These are phyloP conservation scores for Triticum turgidum DNA, from an alignment of 176 grass and related monocot species.

Conservation along the genomic window DNA sequence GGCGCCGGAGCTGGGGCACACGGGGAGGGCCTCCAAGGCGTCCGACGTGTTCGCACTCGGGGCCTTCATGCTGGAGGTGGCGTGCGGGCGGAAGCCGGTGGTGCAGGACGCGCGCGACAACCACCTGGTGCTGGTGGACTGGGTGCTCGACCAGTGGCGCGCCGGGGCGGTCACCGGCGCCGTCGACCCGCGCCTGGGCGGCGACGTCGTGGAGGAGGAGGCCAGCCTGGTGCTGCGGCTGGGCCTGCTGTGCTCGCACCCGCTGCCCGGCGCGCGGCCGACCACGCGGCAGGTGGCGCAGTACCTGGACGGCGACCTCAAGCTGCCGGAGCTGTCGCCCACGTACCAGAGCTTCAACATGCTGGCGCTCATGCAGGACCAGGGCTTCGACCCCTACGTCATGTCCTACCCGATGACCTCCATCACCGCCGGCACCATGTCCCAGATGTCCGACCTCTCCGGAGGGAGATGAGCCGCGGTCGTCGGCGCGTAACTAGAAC, in stretches of 20 bases:
- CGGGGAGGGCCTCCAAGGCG: conserved; percentile 56
- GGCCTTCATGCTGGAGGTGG: conserved; percentile 57
- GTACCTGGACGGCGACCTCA: conserved; percentile 50
- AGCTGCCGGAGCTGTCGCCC: conserved; percentile 51
- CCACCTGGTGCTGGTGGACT: conserved; percentile 51
- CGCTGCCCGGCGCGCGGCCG: conserved; percentile 32
- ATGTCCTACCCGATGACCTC: conserved; percentile 48
- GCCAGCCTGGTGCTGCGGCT: conserved; percentile 47
- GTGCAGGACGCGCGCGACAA: conserved; percentile 37
- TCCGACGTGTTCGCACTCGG: conserved; percentile 61
- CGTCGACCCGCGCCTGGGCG: conserved; percentile 30
- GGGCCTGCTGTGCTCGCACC: conserved; percentile 55
- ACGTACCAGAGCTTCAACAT: conserved; percentile 53
- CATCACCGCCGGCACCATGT: conserved; percentile 21
- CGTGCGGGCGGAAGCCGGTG: conserved; percentile 58
- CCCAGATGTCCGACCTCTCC: conserved; percentile 43
- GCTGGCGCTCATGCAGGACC: conserved; percentile 52
- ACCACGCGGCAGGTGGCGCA: conserved; percentile 42
- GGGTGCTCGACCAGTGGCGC: conserved; percentile 53
- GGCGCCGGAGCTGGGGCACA: conserved; percentile 55
- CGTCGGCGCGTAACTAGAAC: not conserved
- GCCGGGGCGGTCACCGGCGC: conserved; percentile 23
- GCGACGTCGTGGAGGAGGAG: conserved; percentile 39
- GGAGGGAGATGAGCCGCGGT: conserved; percentile 38
- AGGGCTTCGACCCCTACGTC: conserved; percentile 50